Percentiles rank a stretch among this genome's conserved stretches.
These are phyloP conservation scores for Colletotrichum shisoi DNA, from an alignment of 2,329 filamentous ascomycete genomes.

Conservation along the genomic window DNA sequence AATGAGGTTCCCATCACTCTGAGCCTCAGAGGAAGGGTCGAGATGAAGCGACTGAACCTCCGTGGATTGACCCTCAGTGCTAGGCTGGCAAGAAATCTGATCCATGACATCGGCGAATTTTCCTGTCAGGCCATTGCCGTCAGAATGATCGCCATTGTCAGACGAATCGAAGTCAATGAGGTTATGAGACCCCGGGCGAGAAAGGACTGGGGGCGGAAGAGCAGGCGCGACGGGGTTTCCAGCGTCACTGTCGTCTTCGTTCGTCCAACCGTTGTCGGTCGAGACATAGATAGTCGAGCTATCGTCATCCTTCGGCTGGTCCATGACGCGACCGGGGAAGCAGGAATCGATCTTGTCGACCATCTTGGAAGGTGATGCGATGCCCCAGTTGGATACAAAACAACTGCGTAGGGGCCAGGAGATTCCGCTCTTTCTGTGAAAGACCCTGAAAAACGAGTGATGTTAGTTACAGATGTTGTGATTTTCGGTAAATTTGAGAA, in stretches of 20 bases:
- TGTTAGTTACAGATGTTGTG: neutral
- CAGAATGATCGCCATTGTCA: neutral
- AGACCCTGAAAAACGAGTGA: neutral
- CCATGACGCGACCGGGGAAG: neutral
- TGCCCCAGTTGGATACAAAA: no score
- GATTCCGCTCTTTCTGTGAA: neutral
- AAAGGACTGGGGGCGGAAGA: neutral
- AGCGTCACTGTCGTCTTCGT: conserved; percentile 11
- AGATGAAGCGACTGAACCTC: neutral
- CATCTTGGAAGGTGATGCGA: neutral
- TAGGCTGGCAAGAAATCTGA: neutral
- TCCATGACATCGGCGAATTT: neutral
- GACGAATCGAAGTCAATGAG: conserved; percentile 29
- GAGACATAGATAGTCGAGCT: conserved; percentile 14
- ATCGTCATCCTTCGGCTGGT: neutral
- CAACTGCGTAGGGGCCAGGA: neutral
- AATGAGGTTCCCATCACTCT: neutral
- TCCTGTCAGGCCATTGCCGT: no score
- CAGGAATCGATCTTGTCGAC: conserved; percentile 3
- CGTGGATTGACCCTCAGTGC: neutral
- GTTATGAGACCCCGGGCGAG: neutral
- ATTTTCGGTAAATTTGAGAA: neutral
- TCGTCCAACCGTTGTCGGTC: conserved; percentile 29
- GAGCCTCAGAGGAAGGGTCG: neutral
- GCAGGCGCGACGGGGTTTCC: neutral